Base-by-base conservation (phyloP, 495 filamentous ascomycete genomes). In the Lepraria neglecta region DNA sequence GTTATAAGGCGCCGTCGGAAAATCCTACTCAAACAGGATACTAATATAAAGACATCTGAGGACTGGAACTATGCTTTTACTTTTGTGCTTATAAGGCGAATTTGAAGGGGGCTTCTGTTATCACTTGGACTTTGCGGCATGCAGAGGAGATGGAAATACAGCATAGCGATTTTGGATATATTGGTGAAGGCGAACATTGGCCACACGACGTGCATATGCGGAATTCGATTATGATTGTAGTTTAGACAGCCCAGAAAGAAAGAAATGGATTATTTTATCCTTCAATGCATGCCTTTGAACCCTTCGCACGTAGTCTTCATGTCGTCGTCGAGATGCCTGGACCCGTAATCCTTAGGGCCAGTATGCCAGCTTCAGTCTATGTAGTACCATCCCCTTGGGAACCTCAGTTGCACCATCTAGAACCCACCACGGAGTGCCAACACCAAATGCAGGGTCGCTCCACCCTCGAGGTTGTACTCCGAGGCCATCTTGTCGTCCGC, bases 371-470 rank as follows among this genome's bases (percentile, higher is more conserved):
- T 24, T 24, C 24, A 24, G 24, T 24, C 24, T 24, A 24, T 24
- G 24, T 24, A 24, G 24, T 2, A 24, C 24, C 24, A 2, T 24
- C 24, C 24, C 24, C 24, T 24, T 24, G 24, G 1, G 24, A 24
- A 24, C 24, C 24, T 24, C 24, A 24, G 24, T 19, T 58, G 28
- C n/a, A 3, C 21, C 30, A 28, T 24, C 43, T 59, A 64, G 15
- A 57, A 69, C 24, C 91, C 94, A 38, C 94, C 94, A 65, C 94
- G 81, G 46, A 98, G 84, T 61, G 94, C 95, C 62, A 98, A 82
- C 56, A 98, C 94, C 66, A 98, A 78, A 81, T 98, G 94, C 65
- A 98, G 81, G 42, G 92, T 97, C 27, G 90, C 88, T 24, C 94
- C 95, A 58, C 91, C 91, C 73, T 95, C 90, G 44, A 98, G 89